Percentiles rank a stretch among this genome's conserved stretches.
Conservation (phyloP, 257 asterid species). For the Paulownia fortunei region DNA sequence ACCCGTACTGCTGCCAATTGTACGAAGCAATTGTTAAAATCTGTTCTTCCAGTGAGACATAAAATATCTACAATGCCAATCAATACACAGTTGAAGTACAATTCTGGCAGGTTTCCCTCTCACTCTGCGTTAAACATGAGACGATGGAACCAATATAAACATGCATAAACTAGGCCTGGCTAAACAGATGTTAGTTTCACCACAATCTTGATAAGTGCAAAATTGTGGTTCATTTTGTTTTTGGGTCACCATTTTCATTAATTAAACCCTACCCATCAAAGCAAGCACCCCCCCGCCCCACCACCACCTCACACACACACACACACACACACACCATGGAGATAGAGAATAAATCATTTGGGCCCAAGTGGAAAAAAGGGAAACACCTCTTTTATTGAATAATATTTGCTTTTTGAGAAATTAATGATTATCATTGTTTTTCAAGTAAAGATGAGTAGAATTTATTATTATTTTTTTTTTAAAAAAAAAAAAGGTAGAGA, state of each 20-base stretch:
- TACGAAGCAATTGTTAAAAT: background rate
- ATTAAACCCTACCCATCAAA: background rate
- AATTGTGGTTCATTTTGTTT: constrained; percentile 5
- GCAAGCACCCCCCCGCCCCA: background rate
- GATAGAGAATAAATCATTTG: constrained; percentile 14
- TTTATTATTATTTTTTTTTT: no score
- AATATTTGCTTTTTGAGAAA: constrained; percentile 25
- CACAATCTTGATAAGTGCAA: background rate
- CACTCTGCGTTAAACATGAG: constrained; percentile 18
- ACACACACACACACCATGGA: background rate
- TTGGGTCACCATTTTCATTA: background rate
- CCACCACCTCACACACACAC: background rate
- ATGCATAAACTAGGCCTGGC: background rate
- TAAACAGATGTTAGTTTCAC: background rate
- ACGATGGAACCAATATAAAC: background rate
- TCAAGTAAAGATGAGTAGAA: constrained; percentile 41
- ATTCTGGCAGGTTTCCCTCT: constrained; percentile 14
- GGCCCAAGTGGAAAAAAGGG: constrained; percentile 36
- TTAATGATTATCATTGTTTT: constrained; percentile 45
- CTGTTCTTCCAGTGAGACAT: background rate
- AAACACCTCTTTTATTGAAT: constrained; percentile 23
- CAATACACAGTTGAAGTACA: background rate
- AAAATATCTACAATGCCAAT: no score
- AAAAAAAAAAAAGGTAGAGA: constrained; percentile 2
- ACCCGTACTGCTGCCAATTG: background rate